Base-by-base conservation (phyloP, 129 eudicot species). In the Tagetes erecta region DNA sequence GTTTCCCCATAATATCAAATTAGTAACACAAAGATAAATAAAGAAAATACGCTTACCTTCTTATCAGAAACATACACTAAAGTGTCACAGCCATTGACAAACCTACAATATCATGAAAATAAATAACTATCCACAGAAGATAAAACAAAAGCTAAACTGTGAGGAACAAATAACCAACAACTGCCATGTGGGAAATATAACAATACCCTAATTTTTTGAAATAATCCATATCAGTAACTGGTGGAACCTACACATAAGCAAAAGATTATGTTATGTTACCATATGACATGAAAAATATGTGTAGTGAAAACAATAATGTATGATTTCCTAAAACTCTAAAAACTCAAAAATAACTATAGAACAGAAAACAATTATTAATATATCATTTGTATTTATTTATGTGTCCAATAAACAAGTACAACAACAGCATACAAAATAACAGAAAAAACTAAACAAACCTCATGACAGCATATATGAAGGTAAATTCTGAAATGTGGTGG, bases 201-300 rank as follows among this genome's bases (percentile, higher is more conserved):
- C 8, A 77, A 58, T 71, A 76, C 80, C 80, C 75, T 46, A 68
- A 77, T 1, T 20, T 57, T 77, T 68, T 46, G 3, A 46, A 77
- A 35, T 36, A 6, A 45, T n/a, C 70, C 1, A 33, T 4, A 20
- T 8, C 27, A 8, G 39, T 53, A 67, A 56, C 35, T 14, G 50
- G n/a, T 34, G 62, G 39, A 64, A 68, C 67, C 81, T 77, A 68
- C 81, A 62, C 71, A 49, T 45, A 41, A 62, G 78, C 27, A 47
- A 63, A 63, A 63, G 62, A 8, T 9, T 3, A 4, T 46, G 38
- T 5, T 1, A 46, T 74, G 27, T 37, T 11, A 73, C 46, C 34
- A 59, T 35, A 60, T 44, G 42, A 45, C 27, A 45, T 7, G 13
- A 27, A 57, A 8, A 41, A 57, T 8, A 55, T 11, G 12, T 9